Evolutionary conservation across 176 grass and related monocot species (phyloP).

Genomic region (Hsuehochloa calcarea): DNA sequence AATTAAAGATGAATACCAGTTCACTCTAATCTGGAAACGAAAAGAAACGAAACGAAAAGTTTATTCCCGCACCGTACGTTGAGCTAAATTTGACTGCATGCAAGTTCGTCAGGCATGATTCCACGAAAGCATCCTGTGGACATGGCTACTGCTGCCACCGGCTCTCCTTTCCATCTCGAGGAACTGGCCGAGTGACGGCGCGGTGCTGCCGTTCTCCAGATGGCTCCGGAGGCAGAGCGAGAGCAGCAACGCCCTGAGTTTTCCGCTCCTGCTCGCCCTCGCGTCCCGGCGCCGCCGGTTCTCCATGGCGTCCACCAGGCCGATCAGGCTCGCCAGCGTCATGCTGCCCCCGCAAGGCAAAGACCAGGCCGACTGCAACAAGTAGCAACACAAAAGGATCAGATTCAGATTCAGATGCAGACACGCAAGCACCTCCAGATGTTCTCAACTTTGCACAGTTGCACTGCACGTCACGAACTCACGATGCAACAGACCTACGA

Average conservation of each 20-base stretch:
- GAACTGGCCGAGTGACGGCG: conserved; percentile 59
- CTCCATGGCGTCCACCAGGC: conserved; percentile 56
- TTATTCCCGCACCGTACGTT: not conserved
- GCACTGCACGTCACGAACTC: no score
- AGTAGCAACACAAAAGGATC: not conserved
- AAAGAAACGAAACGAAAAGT: not conserved
- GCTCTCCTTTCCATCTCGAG: conserved; percentile 64
- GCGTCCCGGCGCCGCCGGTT: conserved; percentile 27
- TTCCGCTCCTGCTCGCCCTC: conserved; percentile 42
- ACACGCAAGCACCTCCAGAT: no score
- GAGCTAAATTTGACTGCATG: not conserved
- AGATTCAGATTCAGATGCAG: not conserved
- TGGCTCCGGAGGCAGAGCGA: conserved; percentile 63
- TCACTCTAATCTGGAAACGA: not conserved
- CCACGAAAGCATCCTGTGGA: not conserved
- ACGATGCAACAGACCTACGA: not conserved
- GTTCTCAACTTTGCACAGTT: no score
- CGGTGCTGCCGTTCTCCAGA: conserved; percentile 21
- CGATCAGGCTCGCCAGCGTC: conserved; percentile 59
- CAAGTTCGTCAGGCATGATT: not conserved
- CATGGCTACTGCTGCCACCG: not conserved
- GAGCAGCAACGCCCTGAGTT: conserved; percentile 54
- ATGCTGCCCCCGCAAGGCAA: conserved; percentile 41
- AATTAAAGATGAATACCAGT: not conserved
- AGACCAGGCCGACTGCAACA: conserved; percentile 41